Conservation (phyloP, 805 yeast genomes). For the Hanseniaspora opuntiae region DNA sequence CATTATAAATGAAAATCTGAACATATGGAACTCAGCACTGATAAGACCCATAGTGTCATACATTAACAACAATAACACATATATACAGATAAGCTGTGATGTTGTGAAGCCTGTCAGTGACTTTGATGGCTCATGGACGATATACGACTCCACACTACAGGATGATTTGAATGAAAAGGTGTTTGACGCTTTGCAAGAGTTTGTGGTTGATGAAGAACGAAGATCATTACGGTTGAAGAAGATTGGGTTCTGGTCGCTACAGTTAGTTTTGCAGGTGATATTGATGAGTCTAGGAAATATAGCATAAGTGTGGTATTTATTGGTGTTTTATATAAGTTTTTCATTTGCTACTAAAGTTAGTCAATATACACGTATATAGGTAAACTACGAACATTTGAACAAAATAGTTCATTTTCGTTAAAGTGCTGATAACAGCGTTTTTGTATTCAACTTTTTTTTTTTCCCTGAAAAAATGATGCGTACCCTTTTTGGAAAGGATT, state of each 20-base stretch:
- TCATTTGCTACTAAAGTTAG: too few species aligned
- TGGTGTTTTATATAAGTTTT: too few species aligned
- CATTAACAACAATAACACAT: conserved; percentile 66
- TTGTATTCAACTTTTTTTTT: too few species aligned
- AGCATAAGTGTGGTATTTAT: conserved; percentile 21
- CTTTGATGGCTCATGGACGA: conserved; percentile 93
- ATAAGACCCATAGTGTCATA: conserved; percentile 91
- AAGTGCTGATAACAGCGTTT: too few species aligned
- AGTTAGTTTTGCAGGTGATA: conserved; percentile 64
- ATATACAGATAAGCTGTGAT: conserved; percentile 73
- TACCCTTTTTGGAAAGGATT: too few species aligned
- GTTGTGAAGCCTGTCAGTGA: conserved; percentile 67
- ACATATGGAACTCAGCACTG: conserved; percentile 83
- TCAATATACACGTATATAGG: too few species aligned
- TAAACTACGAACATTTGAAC: too few species aligned
- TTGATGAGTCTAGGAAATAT: conserved; percentile 72
- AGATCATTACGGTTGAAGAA: conserved; percentile 58
- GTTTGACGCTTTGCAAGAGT: conserved; percentile 77
- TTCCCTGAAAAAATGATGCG: too few species aligned
- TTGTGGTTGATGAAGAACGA: conserved; percentile 77
- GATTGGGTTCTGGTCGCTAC: conserved; percentile 88
- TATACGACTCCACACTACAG: conserved; percentile 81
- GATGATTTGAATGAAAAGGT: conserved; percentile 81
- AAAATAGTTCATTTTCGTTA: too few species aligned
- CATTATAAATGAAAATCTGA: conserved; percentile 68